Evolutionary conservation across 1,284 basidiomycete genomes (phyloP), one percentile per base, ranked within the genome.

Genomic region (Pascua sp.): DNA sequence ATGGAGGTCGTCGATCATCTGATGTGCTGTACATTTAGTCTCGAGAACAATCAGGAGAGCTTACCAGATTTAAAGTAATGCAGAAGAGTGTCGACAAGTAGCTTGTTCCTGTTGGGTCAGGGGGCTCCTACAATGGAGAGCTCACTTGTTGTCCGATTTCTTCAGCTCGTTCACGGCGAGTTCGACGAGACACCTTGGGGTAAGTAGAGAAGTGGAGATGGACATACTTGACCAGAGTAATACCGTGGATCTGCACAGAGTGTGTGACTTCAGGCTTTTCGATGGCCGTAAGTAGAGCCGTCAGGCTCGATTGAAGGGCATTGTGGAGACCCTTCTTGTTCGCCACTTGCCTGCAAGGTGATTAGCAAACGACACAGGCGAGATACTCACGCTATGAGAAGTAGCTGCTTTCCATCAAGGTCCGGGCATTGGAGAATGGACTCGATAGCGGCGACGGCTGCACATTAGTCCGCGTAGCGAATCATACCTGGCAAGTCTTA

Each of bases 341-440:
- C 1, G 58, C 54, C 5, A 52, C 54, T 37, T 55, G 53, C 0
- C 57, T 59, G 42, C 10, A 12, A n/a, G 9, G 48, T 51, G 49
- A 47, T 24, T 11, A 47, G 16, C n/a, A 11, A 18, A 40, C 0
- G 8, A 15, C 15, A 9, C 0, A 1, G 10, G 10, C 11, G 8
- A 16, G 1, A 39, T 9, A 49, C 56, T 40, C 39, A 61, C 64
- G 53, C 57, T 52, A 66, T 61, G 8, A 63, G 42, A 15, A 59
- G 50, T 5, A 66, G 41, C 43, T 63, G 57, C 41, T 61, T 54
- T 9, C 53, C 55, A 32, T 60, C 57, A 2, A 66, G 47, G 42
- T 66, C 64, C 1, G 55, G 47, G 32, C 64, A 66, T 7, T 24
- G 41, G 3, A 66, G 42, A 17, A 63, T 59, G 1, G 56, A 56